Conservation (phyloP, 345 rosid genomes). For the Eucalyptus tenuipes region DNA sequence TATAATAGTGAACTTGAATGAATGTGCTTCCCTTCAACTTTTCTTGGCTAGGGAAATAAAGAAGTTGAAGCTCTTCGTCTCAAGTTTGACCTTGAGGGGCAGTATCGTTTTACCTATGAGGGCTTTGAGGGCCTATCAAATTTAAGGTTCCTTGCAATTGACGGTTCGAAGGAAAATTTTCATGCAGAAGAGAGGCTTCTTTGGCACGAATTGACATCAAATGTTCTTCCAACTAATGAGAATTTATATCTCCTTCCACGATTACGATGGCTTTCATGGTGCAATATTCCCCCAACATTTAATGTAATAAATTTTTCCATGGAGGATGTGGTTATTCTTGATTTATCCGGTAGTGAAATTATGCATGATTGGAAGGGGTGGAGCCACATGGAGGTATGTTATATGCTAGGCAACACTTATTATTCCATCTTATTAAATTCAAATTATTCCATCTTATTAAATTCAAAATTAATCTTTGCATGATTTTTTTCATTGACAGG, state of each 20-base stretch:
- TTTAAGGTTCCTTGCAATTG: not conserved
- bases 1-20: no score
- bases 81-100: accelerated
- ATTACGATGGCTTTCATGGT: not conserved
- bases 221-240: no score
- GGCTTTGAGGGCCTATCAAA: not conserved
- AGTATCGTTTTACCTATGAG: not conserved
- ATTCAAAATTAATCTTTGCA: not conserved
- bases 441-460: not conserved
- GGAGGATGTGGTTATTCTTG: not conserved
- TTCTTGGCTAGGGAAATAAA: no score
- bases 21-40: no score
- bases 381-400: not conserved
- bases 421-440: no score
- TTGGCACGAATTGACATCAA: not conserved
- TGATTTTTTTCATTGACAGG: not conserved
- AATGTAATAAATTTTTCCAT: not conserved
- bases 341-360: not conserved
- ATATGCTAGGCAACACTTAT: not conserved
- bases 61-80: no score
- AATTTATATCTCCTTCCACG: not conserved
- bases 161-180: not conserved
- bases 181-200: not conserved
- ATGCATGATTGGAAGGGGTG: not conserved
- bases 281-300: not conserved